Base-by-base conservation (phyloP, 2,329 filamentous ascomycete genomes). In the Fusarium illudens region DNA sequence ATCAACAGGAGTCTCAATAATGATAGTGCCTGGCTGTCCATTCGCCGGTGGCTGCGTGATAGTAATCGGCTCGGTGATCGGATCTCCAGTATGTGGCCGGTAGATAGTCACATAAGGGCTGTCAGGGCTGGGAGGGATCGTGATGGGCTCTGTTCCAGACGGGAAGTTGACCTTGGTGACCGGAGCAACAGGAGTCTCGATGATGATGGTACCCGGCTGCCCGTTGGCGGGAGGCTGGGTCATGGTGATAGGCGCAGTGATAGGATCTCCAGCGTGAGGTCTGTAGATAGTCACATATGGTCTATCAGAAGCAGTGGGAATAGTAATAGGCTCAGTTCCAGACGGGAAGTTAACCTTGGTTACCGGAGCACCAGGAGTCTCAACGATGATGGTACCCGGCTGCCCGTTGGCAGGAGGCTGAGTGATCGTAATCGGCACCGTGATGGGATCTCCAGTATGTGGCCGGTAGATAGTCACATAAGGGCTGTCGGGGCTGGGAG, bases 301-400 rank as follows among this genome's bases (percentile, higher is more conserved):
- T 7, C 53, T 44, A n/a, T 62, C 51, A 10, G 22, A 54, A n/a
- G 11, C 22, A 25, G 61, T 62, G 30, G 67, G 65, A 10, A 68
- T 32, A 2, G 65, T 68, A 10, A 58, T 48, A 2, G 57, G 61
- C 12, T 48, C 53, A 22, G 17, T 30, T 13, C 53, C 65, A 10
- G 56, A 48, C 6, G 33, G 25, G 30, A 51, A 56, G 37, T 48
- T 25, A n/a, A 46, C 33, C 27, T 58, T 37, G 10, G 57, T 68
- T 8, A 58, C 36, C 17, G 52, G 42, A 2, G 44, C 19, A 10
- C 46, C 62, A 8, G 59, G 65, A 11, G 65, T 68, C 53, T 68
- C 65, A 12, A 68, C 63, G 15, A 68, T 56, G 29, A 68, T 56
- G 1, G 65, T 68, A 53, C 65, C 65, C 19, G 65, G 65, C 27